Percentiles rank a stretch among this genome's conserved stretches.
phyloP scores from a whole-genome alignment of 371 early-diverging fungal genomes.

The Apophysomyces elegans region DNA sequence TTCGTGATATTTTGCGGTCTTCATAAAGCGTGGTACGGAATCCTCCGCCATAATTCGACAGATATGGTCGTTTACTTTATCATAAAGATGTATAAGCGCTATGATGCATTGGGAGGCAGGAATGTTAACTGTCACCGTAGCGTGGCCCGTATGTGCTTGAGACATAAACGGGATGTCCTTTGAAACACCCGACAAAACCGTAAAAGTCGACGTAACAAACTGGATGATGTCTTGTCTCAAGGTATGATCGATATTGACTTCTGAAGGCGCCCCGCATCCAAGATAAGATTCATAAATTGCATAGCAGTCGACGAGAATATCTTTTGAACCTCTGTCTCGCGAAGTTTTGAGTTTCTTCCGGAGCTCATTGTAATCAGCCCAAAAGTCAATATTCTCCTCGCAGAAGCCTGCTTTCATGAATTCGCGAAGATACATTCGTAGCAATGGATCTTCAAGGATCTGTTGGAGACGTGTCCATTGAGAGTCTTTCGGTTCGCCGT shows the following conservation, averaged over 20 bases:
- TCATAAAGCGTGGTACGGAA: slow-evolving; percentile 71
- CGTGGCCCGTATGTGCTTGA: slow-evolving; percentile 13
- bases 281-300: slow-evolving; percentile 63
- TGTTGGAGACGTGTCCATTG: slow-evolving; percentile 56
- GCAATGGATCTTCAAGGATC: slow-evolving; percentile 58
- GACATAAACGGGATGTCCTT: slow-evolving; percentile 23
- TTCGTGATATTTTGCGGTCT: slow-evolving; percentile 57
- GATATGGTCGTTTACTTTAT: slow-evolving; percentile 66
- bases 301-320: slow-evolving; percentile 53
- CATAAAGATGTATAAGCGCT: slow-evolving; percentile 51
- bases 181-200: slow-evolving; percentile 20
- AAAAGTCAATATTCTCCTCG: slow-evolving; percentile 75
- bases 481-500: slow-evolving; percentile 42
- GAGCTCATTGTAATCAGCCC: slow-evolving; percentile 55
- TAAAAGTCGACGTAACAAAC: slow-evolving; percentile 34
- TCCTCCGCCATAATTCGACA: slow-evolving; percentile 77
- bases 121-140: slow-evolving; percentile 17
- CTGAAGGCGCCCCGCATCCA: slow-evolving; percentile 45
- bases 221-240: slow-evolving; percentile 44
- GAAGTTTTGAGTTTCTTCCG: slow-evolving; percentile 26
- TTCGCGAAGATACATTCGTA: slow-evolving; percentile 62
- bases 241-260: slow-evolving; percentile 61
- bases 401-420: slow-evolving; percentile 68
- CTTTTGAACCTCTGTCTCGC: slow-evolving; percentile 21
- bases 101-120: slow-evolving; percentile 18